Conservation (phyloP, 2,329 filamentous ascomycete genomes). For the Lizonia empirigonia region DNA sequence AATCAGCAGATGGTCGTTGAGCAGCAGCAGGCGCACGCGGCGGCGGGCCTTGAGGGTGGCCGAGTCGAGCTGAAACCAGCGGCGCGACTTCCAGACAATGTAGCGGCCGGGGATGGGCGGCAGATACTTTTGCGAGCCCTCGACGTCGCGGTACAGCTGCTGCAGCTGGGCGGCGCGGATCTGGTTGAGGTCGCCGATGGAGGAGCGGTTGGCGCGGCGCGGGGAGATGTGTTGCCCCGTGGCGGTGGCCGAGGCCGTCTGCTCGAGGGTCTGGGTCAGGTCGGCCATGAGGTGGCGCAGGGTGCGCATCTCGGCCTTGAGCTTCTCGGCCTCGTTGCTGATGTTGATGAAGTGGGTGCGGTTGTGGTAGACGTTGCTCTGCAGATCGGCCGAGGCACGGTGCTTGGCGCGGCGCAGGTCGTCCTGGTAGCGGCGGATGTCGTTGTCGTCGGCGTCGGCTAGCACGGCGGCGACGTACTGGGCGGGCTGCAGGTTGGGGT, state of each 20-base stretch:
- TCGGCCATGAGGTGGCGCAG: conserved; percentile 91
- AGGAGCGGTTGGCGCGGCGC: conserved; percentile 76
- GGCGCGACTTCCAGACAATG: conserved; percentile 87
- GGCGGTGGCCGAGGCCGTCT: conserved; percentile 52
- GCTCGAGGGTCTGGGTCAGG: conserved; percentile 63
- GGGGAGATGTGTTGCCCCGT: conserved; percentile 49
- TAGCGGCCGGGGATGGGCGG: conserved; percentile 90
- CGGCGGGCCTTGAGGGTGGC: conserved; percentile 94
- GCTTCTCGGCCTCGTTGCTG: conserved; percentile 97
- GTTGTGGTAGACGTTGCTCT: conserved; percentile 96
- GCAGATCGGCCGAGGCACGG: conserved; percentile 80
- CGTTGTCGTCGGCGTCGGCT: conserved; percentile 83
- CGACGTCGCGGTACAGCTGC: conserved; percentile 94
- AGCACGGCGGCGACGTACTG: conserved; percentile 77
- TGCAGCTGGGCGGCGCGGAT: conserved; percentile 73
- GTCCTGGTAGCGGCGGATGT: conserved; percentile 81
- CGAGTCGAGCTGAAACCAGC: conserved; percentile 96
- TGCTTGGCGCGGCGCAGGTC: conserved; percentile 77
- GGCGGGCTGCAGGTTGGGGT: conserved; percentile 79
- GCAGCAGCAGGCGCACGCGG: conserved; percentile 85
- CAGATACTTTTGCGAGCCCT: conserved; percentile 95
- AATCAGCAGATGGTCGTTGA: conserved; percentile 93
- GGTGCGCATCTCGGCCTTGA: conserved; percentile 94
- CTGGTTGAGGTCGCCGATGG: conserved; percentile 75
- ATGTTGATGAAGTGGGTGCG: conserved; percentile 99